Evolutionary conservation across 1,139 yeast genomes (phyloP), one percentile per base, ranked within the genome.

Genomic region (Sugiyamaella pinicola): DNA sequence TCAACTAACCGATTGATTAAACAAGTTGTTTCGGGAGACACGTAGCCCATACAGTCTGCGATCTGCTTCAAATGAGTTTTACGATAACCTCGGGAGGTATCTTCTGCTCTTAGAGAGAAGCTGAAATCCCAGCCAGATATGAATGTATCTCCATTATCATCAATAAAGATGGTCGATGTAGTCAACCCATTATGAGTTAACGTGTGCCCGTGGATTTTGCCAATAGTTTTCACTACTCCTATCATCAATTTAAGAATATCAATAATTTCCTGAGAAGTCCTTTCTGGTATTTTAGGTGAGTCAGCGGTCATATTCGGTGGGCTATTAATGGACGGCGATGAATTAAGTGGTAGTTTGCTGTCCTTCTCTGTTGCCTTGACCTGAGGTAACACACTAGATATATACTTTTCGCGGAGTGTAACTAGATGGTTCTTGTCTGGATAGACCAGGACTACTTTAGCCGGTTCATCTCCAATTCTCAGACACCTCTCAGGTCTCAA

Each of bases 11-110:
- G 66, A 42, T 69, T 69, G 13, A 71, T 67, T 24, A 74, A 75
- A 1, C 80, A 77, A 15, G 80, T 72, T 3, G 75, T 70, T 61
- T 80, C 84, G 0, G 84, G 84, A 0, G 83, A 75, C 58, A 79
- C 74, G 57, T 75, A 80, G 0, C 81, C 81, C 37, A 79, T 63
- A 57, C 74, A 69, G 33, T 73, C 76, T 1, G 73, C 69, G 7
- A 77, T 63, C 46, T 64, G 65, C 44, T 61, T 61, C 48, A 64
- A 52, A 53, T 64, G 66, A 2, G 67, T 64, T 44, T 63, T 59
- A 26, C 67, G 56, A 49, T 63, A 65, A 1, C 68, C 68, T 29
- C 65, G 64, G 12, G 74, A 64, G 31, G 79, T 69, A 55, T 75
- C 77, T 57, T 80, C 84, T 0, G 73, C 70, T 40, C 68, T 68